Conservation (phyloP, 2,329 filamentous ascomycete genomes). For the Xylogone sp. region DNA sequence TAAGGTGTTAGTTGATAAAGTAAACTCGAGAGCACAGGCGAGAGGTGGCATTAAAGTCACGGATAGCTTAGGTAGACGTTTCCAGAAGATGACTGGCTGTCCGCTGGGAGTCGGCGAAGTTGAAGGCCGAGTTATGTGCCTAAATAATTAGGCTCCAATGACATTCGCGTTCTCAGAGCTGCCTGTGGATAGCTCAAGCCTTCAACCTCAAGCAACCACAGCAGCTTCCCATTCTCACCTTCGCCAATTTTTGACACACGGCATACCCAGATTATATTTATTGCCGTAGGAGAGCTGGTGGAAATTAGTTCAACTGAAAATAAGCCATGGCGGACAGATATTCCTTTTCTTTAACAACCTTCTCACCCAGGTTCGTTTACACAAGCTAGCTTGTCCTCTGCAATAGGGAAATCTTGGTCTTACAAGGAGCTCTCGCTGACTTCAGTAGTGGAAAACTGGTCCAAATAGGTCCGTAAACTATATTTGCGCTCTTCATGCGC, state of each 20-base stretch:
- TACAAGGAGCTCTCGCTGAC: constrained; percentile 15
- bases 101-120: background rate
- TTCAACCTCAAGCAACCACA: background rate
- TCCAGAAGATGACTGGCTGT: constrained; percentile 11
- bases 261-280: background rate
- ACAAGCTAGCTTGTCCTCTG: constrained; percentile 13
- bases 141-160: constrained; percentile 1
- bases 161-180: constrained; percentile 19
- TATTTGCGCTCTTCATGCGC: background rate
- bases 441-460: constrained; percentile 87
- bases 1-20: constrained; percentile 7
- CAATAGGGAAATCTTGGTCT: constrained; percentile 6
- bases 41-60: constrained; percentile 14
- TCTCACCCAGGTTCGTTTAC: constrained; percentile 87
- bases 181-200: constrained; percentile 10
- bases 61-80: background rate
- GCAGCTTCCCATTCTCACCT: background rate
- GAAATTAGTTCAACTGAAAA: constrained; percentile 9
- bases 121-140: background rate
- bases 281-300: background rate
- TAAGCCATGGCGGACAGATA: constrained; percentile 90
- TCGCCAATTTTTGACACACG: background rate
- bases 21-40: background rate
- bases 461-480: constrained; percentile 72
- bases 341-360: constrained; percentile 98